Evolutionary conservation across 192 early-diverging fungal genomes (phyloP), one percentile per base, ranked within the genome.

Genomic region (Coemansia sp.): DNA sequence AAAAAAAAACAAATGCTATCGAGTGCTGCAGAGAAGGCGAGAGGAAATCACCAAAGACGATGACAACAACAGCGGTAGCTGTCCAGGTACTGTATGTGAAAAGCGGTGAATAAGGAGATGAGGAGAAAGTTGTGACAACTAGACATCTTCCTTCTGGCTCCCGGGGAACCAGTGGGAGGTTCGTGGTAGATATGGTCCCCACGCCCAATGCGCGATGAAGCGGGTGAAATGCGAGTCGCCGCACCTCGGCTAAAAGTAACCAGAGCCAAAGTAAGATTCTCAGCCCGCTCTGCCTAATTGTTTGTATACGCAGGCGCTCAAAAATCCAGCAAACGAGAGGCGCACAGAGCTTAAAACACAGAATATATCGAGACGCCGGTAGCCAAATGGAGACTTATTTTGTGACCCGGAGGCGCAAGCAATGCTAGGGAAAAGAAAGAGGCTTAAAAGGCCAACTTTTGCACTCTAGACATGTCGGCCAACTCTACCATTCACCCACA

Each of bases 271-370:
- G 16, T 53, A 53, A 27, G 31, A 53, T 53, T 48, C 0, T 53
- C 51, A 53, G 51, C 24, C 51, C 9, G 11, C 11, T 31, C 27
- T 3, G 10, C 27, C 51, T 29, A 3, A 10, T 31, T 27, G 27
- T 14, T 27, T 11, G 51, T 14, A 11, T 11, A 16, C 24, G 42
- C 10, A 9, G 44, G n/a, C n/a, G 44, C 44, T 48, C 46, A 48
- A 48, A 48, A 19, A 19, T 53, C 24, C 27, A 31, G 21, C 51
- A n/a, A 27, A 27, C 21, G 24, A 53, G 51, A 53, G 51, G 51
- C 51, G 51, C 51, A 31, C 51, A 53, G 51, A 53, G 51, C 51
- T 53, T 53, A 31, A 53, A 53, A 14, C 46, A 48, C 7, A 53
- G 3, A 53, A 31, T 31, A 29, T 31, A 24, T 31, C 31, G 51